Base-by-base conservation (phyloP, 495 filamentous ascomycete species). In the Apiosordaria backusii region DNA sequence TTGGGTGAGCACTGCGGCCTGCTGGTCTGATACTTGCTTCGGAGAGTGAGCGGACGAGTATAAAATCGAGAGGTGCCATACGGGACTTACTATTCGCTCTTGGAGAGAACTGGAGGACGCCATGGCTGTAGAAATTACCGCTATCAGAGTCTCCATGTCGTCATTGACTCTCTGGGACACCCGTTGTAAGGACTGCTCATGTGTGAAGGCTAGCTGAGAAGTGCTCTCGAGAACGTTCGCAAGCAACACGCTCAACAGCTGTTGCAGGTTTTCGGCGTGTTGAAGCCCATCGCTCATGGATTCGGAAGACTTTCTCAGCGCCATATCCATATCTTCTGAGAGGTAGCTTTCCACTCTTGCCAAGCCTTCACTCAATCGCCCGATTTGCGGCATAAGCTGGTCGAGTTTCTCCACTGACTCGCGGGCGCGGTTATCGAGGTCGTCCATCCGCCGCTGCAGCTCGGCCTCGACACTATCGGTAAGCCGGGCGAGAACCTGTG, bases 381-480 rank as follows among this genome's bases (percentile, higher is more conserved):
- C 70, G 1, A 83, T 64, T n/a, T 78, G 72, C 5, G 79, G 79
- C 4, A 69, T 71, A 1, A 82, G 73, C 9, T 73, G 67, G 6
- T 75, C 77, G 9, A 82, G 69, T 25, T 59, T 76, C 0, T 73
- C 73, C 3, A 73, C 65, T 0, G 76, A 75, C 53, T 71, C 70
- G n/a, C 75, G 69, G 7, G 77, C 70, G 9, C 72, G 74, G 10
- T 61, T 59, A 50, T 80, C 71, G 0, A 82, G 60, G n/a, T 79
- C 70, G 15, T 74, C 68, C 76, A 82, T 77, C 15, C 68, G 71
- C 53, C 70, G 70, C 21, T 78, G 71, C 4, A 79, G 73, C 21
- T 82, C 71, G 6, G 62, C 68, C 26, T 83, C 79, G 3, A 81
- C 74, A n/a, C 75, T 77, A 24, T 79, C 68, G 1, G 76, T 73